A percentile compares a stretch with the other conserved stretches of the same genome.
These are phyloP conservation scores for Chlamydomonas reinhardtii DNA, from an alignment of 163 green algal genomes.

Conservation along the genomic window DNA sequence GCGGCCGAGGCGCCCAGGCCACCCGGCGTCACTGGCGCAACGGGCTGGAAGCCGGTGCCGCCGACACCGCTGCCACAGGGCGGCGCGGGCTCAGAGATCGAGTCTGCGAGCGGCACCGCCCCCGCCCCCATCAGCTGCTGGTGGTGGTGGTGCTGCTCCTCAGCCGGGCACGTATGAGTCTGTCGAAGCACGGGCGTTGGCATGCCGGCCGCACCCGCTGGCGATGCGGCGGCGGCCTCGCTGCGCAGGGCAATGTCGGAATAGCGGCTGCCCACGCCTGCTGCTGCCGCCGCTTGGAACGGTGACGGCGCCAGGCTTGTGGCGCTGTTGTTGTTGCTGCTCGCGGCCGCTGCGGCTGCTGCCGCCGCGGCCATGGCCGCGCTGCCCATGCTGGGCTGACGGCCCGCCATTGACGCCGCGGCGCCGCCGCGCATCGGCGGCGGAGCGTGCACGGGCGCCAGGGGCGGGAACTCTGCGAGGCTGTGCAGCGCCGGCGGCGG, in stretches of 20 bases:
- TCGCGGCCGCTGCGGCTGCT: too few relatives aligned
- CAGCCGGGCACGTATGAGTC: too few relatives aligned
- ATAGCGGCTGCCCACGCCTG: background rate
- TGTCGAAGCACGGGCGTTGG: too few relatives aligned
- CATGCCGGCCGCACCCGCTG: too few relatives aligned
- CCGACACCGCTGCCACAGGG: background rate
- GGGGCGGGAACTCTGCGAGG: background rate
- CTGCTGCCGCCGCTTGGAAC: background rate
- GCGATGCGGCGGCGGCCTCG: too few relatives aligned
- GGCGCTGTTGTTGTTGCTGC: slow-evolving; percentile 10
- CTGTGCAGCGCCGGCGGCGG: background rate
- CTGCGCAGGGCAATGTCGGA: background rate
- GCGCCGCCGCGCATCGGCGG: background rate
- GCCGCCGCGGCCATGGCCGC: background rate
- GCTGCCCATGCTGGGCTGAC: background rate
- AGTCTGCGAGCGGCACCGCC: background rate
- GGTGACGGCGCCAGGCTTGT: background rate
- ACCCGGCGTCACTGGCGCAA: too few relatives aligned
- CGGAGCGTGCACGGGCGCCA: too few relatives aligned
- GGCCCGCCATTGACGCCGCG: too few relatives aligned
- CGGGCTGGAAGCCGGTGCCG: background rate
- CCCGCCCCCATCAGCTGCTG: background rate
- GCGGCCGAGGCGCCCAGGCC: too few relatives aligned
- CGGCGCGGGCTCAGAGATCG: slow-evolving; percentile 9
- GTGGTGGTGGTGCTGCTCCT: background rate